Conservation (phyloP, 2,329 filamentous ascomycete species). For the Talaromyces sp. region DNA sequence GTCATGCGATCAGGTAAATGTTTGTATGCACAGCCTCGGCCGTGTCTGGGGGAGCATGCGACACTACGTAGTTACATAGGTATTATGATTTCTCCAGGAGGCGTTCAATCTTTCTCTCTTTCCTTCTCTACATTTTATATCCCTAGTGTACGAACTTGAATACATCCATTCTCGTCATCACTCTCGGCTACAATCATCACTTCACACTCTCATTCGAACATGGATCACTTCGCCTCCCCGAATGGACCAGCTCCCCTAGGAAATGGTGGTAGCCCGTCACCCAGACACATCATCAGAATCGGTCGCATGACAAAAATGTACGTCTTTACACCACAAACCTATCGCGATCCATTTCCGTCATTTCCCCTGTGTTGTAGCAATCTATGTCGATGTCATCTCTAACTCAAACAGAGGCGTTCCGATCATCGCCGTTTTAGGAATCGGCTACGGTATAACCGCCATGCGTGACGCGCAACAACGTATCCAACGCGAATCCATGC, state of each 20-base stretch:
- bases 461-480: constrained; percentile 20
- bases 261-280: constrained; percentile 5
- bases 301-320: constrained; percentile 17
- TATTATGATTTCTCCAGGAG: not conserved
- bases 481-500: constrained; percentile 18
- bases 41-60: constrained; percentile 7
- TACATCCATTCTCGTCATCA: not conserved
- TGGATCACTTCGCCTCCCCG: constrained; percentile 16
- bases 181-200: not conserved
- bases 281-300: constrained; percentile 14
- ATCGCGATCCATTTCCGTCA: constrained; percentile 16
- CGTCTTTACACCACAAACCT: not conserved
- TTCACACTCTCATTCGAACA: not conserved
- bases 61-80: not conserved
- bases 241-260: constrained; percentile 11
- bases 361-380: constrained; percentile 20
- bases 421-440: constrained; percentile 12
- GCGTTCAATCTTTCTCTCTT: not conserved
- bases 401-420: constrained; percentile 12
- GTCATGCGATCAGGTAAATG: constrained; percentile 4
- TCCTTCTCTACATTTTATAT: not conserved
- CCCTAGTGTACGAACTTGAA: not conserved
- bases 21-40: constrained; percentile 3
- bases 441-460: constrained; percentile 28
- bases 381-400: not conserved